Conservation (phyloP, 345 rosid genomes). For the Nasturtium officinale region DNA sequence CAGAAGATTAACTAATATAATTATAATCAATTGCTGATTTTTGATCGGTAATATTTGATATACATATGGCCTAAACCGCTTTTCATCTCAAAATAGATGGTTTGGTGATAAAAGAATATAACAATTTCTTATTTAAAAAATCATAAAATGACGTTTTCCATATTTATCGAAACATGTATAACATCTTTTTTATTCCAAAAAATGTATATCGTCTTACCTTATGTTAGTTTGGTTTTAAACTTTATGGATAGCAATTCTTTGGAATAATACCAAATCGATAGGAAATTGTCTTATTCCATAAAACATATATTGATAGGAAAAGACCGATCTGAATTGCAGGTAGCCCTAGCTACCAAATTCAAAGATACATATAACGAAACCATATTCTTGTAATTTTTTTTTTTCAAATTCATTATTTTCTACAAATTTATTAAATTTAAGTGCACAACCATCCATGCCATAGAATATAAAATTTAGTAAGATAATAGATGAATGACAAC, state of each 20-base stretch:
- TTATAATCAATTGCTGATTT: not conserved
- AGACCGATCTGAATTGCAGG: not conserved
- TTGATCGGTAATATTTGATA: constrained; percentile 4
- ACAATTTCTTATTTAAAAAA: too few relatives aligned
- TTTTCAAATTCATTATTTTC: not conserved
- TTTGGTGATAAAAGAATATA: not conserved
- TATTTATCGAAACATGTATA: too few relatives aligned
- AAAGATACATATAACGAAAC: not conserved
- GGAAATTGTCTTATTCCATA: too few relatives aligned
- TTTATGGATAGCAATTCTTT: not conserved
- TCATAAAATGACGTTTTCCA: not conserved
- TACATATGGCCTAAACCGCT: not conserved
- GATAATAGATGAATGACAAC: not conserved
- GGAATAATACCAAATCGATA: not conserved
- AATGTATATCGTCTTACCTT: not conserved
- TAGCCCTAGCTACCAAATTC: too few relatives aligned
- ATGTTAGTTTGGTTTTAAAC: not conserved
- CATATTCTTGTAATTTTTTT: not conserved
- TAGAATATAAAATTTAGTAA: not conserved
- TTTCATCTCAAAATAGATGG: not conserved
- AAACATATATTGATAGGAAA: not conserved
- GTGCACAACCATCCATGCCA: not conserved
- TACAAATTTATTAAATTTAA: not conserved
- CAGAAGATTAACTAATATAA: not conserved
- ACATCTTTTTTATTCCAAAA: not conserved